phyloP scores from a whole-genome alignment of 805 yeast species.

The Candida namnaoensis region DNA sequence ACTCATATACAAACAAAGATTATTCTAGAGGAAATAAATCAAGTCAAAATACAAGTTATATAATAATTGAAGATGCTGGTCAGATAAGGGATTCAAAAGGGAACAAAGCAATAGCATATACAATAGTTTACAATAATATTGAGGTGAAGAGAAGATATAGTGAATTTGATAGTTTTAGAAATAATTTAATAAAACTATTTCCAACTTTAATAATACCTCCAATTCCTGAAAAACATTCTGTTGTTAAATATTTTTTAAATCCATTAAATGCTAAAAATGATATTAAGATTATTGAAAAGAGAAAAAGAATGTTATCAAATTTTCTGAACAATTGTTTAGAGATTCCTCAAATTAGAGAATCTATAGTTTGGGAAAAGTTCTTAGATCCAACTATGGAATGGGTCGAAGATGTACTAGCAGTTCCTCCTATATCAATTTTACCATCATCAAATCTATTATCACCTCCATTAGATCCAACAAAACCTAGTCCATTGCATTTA shows the following conservation, averaged over 20 bases:
- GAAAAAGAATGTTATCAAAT: constrained; percentile 66
- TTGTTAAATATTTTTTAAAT: constrained; percentile 34
- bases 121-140: constrained; percentile 48
- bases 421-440: constrained; percentile 46
- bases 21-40: neutral
- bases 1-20: neutral
- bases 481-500: constrained; percentile 50
- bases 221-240: constrained; percentile 80
- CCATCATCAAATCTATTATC: constrained; percentile 46
- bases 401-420: constrained; percentile 53
- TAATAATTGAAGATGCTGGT: constrained; percentile 56
- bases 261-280: constrained; percentile 36
- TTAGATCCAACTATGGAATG: constrained; percentile 81
- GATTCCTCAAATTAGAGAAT: constrained; percentile 45
- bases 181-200: constrained; percentile 57
- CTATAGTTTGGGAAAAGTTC: constrained; percentile 64
- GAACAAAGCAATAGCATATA: constrained; percentile 65
- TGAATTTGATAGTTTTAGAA: constrained; percentile 81
- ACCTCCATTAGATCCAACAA: constrained; percentile 53
- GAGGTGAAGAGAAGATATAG: constrained; percentile 77
- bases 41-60: constrained; percentile 5
- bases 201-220: constrained; percentile 87
- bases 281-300: constrained; percentile 45
- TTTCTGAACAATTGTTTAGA: constrained; percentile 71
- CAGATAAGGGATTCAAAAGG: constrained; percentile 59